A percentile compares a stretch with the other conserved stretches of the same genome.
Evolutionary conservation across 2,329 filamentous ascomycete species (phyloP).

Genomic region (Ambrosiella beaveri): DNA sequence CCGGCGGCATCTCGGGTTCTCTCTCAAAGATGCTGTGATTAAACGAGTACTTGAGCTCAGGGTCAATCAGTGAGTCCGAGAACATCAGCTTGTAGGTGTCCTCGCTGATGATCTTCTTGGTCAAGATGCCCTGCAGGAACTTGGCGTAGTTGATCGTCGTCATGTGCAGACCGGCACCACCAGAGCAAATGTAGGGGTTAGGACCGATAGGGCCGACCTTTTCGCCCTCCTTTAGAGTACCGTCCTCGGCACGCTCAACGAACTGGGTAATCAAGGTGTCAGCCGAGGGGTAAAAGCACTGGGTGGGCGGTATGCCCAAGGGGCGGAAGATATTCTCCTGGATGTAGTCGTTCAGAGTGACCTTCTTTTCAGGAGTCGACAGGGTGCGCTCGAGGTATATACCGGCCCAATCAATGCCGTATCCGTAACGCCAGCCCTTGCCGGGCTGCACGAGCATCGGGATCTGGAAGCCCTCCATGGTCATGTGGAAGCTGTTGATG

Average conservation of each 20-base stretch:
- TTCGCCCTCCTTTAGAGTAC: conserved; percentile 15
- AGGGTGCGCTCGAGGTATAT: conserved; percentile 23
- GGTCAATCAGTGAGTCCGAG: conserved; percentile 23
- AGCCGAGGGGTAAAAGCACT: conserved; percentile 21
- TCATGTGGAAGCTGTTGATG: conserved; percentile 19
- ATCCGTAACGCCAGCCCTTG: conserved; percentile 32
- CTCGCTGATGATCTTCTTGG: conserved; percentile 18
- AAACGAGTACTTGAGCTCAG: conserved; percentile 16
- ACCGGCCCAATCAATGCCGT: conserved; percentile 30
- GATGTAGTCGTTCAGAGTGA: conserved; percentile 25
- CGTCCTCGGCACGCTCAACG: conserved; percentile 11
- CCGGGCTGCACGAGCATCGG: conserved; percentile 30
- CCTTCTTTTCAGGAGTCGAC: conserved; percentile 11
- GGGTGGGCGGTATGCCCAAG: conserved; percentile 18
- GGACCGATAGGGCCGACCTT: conserved; percentile 15
- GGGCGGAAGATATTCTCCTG: conserved; percentile 22
- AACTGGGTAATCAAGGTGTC: conserved; percentile 12
- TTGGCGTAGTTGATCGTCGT: conserved; percentile 25
- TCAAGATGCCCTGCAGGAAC: conserved; percentile 21
- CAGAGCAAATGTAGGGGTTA: conserved; percentile 23
- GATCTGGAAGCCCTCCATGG: conserved; percentile 23
- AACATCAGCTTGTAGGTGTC: conserved; percentile 22
- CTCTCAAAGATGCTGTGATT: conserved; percentile 10
- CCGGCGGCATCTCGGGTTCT: conserved; percentile 22
- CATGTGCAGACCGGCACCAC: conserved; percentile 27